A percentile compares a stretch with the other conserved stretches of the same genome.
phyloP scores from a whole-genome alignment of 768 basidiomycete species.

The Mycena capillaripes region DNA sequence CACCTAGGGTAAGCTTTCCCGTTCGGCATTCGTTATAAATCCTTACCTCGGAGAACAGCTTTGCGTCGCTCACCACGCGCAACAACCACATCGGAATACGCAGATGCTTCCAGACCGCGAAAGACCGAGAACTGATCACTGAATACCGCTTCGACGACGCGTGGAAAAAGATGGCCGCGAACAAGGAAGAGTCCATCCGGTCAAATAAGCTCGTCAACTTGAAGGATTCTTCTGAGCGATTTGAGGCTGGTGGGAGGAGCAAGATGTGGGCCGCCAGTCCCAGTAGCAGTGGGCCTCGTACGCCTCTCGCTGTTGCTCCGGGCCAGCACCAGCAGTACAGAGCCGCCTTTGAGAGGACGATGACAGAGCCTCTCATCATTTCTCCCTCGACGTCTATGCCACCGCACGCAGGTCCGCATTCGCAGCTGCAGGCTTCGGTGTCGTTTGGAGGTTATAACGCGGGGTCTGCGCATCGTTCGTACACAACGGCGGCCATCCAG shows the following conservation, averaged over 20 bases:
- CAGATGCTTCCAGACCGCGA: neutral
- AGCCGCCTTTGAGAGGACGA: neutral
- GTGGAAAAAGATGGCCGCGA: neutral
- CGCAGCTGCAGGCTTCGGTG: neutral
- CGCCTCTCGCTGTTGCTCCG: neutral
- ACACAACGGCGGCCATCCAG: too few species aligned
- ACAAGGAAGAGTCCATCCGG: neutral
- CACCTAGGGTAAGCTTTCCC: neutral
- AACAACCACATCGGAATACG: constrained; percentile 1
- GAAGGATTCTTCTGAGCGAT: constrained; percentile 8
- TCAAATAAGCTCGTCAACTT: neutral
- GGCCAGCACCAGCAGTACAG: neutral
- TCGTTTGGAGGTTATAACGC: neutral
- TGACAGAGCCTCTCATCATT: neutral
- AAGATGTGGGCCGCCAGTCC: neutral
- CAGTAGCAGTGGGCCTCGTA: neutral
- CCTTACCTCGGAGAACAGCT: constrained; percentile 14
- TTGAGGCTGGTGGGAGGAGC: neutral
- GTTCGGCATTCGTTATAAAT: neutral
- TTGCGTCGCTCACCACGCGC: neutral
- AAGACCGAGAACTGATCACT: neutral
- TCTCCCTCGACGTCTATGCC: neutral
- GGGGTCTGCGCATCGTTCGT: too few species aligned
- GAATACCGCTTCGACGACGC: neutral
- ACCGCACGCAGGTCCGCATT: neutral